Base-by-base conservation (phyloP, 495 filamentous ascomycete genomes). In the Tuber calosporum region DNA sequence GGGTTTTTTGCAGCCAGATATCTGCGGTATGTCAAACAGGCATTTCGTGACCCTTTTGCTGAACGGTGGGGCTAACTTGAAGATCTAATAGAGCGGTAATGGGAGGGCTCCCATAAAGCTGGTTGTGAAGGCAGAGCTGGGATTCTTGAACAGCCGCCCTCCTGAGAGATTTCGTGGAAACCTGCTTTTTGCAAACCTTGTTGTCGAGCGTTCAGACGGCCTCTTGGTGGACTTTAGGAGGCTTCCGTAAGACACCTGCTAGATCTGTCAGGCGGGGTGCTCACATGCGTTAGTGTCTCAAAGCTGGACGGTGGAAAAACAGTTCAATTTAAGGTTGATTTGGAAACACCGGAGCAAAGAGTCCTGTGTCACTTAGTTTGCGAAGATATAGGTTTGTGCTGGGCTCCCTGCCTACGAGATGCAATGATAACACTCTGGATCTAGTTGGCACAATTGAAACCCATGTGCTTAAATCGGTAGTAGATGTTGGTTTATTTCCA, bases 331-430 rank as follows among this genome's bases (percentile, higher is more conserved):
- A 84, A 83, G 22, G 88, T 86, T 1, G 83, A 87, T 0, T 77
- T 97, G 62, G 86, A 84, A 13, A 83, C 79, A 11, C 75, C 84
- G 15, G 85, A 85, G 13, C 89, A 94, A 67, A 83, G 81, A 22
- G 85, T 97, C 66, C 83, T 83, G 36, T 95, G 91, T 74, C 88
- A 92, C 82, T 86, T 92, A 19, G 91, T 91, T 83, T 97, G 95
- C 77, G 94, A 97, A 82, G 91, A 93, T 53, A 91, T 97, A 75
- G 93, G 89, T 90, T 81, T 77, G 83, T 75, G 0, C 3, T 37
- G 9, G 66, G 5, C 19, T 30, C 26, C 39, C 1, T 4, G 36
- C 22, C 38, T 2, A 45, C 20, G 2, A 37, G 20, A 37, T 22
- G 67, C 20, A 41, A 62, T 34, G 1, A 1, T 62, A 62, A 62